phyloP scores from a whole-genome alignment of 1,284 basidiomycete species.

The Cutaneotrichosporon sp. region DNA sequence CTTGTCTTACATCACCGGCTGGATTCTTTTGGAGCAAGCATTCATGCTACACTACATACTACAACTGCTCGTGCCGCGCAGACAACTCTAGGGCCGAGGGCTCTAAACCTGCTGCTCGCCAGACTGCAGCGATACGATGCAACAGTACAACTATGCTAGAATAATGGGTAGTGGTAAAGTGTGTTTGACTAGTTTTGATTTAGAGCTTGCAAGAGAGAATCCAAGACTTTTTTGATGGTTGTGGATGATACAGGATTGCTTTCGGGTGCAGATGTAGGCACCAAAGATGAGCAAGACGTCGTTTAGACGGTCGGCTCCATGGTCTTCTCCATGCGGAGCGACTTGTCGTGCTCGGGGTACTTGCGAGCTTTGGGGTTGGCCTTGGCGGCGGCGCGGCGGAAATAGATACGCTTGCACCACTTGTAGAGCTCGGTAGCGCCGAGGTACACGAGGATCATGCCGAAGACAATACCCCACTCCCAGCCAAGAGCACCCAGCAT shows the following conservation, averaged over 20 bases:
- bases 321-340: conserved; percentile 37
- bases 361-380: not conserved
- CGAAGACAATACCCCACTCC: conserved; percentile 49
- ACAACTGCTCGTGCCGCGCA: not conserved
- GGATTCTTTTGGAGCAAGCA: not conserved
- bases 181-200: not conserved
- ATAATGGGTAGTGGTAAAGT: too few species aligned
- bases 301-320: conserved; percentile 11
- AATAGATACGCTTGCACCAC: conserved; percentile 31
- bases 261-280: too few species aligned
- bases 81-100: conserved; percentile 3
- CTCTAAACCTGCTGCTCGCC: conserved; percentile 3
- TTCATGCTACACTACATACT: conserved; percentile 3
- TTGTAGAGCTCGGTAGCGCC: conserved; percentile 38
- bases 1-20: too few species aligned
- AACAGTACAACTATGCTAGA: conserved; percentile 1
- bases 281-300: too few species aligned
- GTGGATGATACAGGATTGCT: not conserved
- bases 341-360: conserved; percentile 32
- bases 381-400: conserved; percentile 11
- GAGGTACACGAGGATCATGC: conserved; percentile 45
- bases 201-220: not conserved
- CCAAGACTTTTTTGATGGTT: not conserved
- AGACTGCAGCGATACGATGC: conserved; percentile 5
- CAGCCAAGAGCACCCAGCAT: conserved; percentile 38